phyloP scores from a whole-genome alignment of 257 asterid species.

The Pogostemon cablin region DNA sequence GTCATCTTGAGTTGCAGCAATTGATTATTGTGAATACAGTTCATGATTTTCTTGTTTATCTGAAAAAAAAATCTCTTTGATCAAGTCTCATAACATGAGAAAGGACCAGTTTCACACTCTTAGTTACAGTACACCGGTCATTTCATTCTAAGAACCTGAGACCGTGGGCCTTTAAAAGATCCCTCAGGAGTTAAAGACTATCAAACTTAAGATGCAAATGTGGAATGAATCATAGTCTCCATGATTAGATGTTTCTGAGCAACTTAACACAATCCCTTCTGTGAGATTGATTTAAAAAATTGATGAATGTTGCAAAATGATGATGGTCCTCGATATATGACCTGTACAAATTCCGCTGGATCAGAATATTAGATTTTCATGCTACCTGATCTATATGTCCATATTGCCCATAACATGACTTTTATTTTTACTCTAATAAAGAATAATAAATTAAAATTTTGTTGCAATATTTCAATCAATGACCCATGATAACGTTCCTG shows the following conservation, averaged over 20 bases:
- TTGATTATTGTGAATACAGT: conserved; percentile 26
- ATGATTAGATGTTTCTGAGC: conserved; percentile 16
- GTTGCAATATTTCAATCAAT: neutral
- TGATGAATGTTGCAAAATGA: neutral
- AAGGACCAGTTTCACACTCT: neutral
- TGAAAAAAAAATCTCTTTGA: neutral
- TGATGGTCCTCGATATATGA: conserved; percentile 11
- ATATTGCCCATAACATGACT: neutral
- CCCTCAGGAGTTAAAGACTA: neutral
- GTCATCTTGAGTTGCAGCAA: conserved; percentile 7
- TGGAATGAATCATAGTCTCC: neutral
- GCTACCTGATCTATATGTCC: neutral
- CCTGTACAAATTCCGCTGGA: conserved; percentile 9
- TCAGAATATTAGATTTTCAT: conserved; percentile 1
- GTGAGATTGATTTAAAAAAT: neutral
- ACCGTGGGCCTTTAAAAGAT: conserved; percentile 5
- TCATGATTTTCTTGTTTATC: neutral
- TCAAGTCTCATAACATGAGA: conserved; percentile 3
- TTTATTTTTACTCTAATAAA: neutral
- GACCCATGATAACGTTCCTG: neutral
- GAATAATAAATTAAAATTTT: neutral
- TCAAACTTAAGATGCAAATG: conserved; percentile 1
- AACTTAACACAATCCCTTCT: neutral
- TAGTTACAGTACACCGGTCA: neutral
- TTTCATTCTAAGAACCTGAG: conserved; percentile 15